Percentiles rank a stretch among this genome's conserved stretches.
Conservation (phyloP, 768 basidiomycete species). For the Phallus indusiatus region DNA sequence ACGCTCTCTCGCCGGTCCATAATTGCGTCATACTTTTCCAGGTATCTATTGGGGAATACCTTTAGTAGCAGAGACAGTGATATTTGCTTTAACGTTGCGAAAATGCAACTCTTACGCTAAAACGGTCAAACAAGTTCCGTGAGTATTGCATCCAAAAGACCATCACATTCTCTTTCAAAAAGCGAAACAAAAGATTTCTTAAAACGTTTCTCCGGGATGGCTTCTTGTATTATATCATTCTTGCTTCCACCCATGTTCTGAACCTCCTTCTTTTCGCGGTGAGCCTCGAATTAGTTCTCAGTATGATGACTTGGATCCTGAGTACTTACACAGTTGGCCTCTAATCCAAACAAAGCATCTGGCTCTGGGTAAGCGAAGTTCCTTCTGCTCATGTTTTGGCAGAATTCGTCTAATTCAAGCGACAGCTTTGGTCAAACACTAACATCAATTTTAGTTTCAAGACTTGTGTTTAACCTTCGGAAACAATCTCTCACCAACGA, state of each 20-base stretch:
- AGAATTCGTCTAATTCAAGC: not conserved
- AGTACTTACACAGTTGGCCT: not conserved
- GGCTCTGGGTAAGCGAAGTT: not conserved
- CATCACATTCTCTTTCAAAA: not conserved
- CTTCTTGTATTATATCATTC: not conserved
- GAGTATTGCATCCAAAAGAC: not conserved
- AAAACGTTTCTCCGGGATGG: constrained; percentile 2
- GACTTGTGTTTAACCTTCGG: not conserved
- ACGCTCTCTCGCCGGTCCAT: not conserved
- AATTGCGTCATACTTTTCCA: not conserved
- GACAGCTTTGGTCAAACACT: not conserved
- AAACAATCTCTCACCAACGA: not conserved
- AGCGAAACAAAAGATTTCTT: not conserved
- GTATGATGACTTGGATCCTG: not conserved
- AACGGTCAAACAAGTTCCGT: not conserved
- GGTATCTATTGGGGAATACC: not conserved
- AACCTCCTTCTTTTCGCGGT: not conserved
- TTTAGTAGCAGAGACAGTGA: not conserved
- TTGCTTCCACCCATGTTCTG: not conserved
- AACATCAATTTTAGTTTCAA: not conserved
- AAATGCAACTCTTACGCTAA: not conserved
- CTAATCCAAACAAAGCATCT: not conserved
- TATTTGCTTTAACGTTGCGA: not conserved
- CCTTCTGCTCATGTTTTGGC: not conserved
- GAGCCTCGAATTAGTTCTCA: not conserved